phyloP scores from a whole-genome alignment of 2,329 filamentous ascomycete genomes.

The Penicillium sp. region DNA sequence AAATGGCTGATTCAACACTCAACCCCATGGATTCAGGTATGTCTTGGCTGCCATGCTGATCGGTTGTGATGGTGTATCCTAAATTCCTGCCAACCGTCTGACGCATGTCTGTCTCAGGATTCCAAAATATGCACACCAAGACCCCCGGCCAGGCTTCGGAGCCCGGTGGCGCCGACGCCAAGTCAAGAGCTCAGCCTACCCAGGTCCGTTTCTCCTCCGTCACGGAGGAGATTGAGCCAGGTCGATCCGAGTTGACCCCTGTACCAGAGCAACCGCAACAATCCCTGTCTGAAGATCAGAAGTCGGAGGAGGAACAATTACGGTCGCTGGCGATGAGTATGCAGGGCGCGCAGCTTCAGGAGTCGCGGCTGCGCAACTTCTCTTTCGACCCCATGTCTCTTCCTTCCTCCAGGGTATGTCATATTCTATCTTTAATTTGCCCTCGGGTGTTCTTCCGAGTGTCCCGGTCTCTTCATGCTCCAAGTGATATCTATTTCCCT shows the following conservation, averaged over 20 bases:
- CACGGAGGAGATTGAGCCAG: slow-evolving; percentile 66
- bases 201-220: slow-evolving; percentile 69
- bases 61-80: background rate
- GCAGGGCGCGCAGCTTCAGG: slow-evolving; percentile 73
- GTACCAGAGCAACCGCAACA: slow-evolving; percentile 8
- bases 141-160: slow-evolving; percentile 24
- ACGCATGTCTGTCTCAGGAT: slow-evolving; percentile 17
- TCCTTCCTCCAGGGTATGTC: slow-evolving; percentile 53
- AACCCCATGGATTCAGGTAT: slow-evolving; percentile 31
- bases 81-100: slow-evolving; percentile 3
- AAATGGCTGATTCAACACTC: slow-evolving; percentile 28
- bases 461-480: background rate
- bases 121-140: slow-evolving; percentile 20
- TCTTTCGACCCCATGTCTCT: slow-evolving; percentile 88
- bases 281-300: slow-evolving; percentile 10
- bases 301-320: slow-evolving; percentile 59
- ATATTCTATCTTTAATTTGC: slow-evolving; percentile 6
- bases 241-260: slow-evolving; percentile 29
- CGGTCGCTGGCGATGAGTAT: slow-evolving; percentile 69
- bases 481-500: background rate
- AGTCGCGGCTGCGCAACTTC: slow-evolving; percentile 78
- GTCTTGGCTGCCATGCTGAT: slow-evolving; percentile 20
- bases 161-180: slow-evolving; percentile 26
- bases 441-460: background rate
- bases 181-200: slow-evolving; percentile 30